Conservation (phyloP, 495 filamentous ascomycete species). For the Hamigera avellanea region DNA sequence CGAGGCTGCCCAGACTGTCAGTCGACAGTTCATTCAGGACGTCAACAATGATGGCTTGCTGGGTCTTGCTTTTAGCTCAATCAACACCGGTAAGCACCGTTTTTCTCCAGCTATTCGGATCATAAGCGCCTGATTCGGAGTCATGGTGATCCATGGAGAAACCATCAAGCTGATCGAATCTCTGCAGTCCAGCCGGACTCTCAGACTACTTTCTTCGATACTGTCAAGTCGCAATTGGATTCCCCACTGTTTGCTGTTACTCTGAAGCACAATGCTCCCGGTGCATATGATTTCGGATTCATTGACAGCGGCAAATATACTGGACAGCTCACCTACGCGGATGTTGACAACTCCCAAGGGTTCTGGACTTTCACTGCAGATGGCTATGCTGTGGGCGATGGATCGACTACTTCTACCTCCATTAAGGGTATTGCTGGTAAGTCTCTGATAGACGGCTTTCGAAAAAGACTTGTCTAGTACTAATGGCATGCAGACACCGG, state of each 20-base stretch:
- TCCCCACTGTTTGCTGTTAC: constrained; percentile 57
- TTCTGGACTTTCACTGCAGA: constrained; percentile 61
- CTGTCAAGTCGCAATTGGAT: constrained; percentile 45
- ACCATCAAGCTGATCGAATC: not conserved
- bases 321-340: constrained; percentile 47
- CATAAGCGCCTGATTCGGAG: not conserved
- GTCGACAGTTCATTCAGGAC: constrained; percentile 45
- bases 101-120: not conserved
- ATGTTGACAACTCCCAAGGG: constrained; percentile 47
- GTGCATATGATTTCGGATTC: constrained; percentile 65
- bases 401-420: constrained; percentile 8
- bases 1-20: constrained; percentile 53
- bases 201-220: constrained; percentile 66
- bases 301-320: constrained; percentile 53
- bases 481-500: constrained; percentile 41
- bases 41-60: constrained; percentile 56
- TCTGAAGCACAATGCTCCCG: constrained; percentile 51
- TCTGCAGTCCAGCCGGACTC: constrained; percentile 38
- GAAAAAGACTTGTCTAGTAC: not conserved
- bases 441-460: constrained; percentile 1
- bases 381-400: constrained; percentile 48
- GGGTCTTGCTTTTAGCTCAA: constrained; percentile 55
- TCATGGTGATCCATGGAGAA: too few relatives aligned
- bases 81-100: constrained; percentile 44
- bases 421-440: constrained; percentile 28